Evolutionary conservation across 2,329 filamentous ascomycete species (phyloP).

Genomic region (Colletotrichum spinosum): DNA sequence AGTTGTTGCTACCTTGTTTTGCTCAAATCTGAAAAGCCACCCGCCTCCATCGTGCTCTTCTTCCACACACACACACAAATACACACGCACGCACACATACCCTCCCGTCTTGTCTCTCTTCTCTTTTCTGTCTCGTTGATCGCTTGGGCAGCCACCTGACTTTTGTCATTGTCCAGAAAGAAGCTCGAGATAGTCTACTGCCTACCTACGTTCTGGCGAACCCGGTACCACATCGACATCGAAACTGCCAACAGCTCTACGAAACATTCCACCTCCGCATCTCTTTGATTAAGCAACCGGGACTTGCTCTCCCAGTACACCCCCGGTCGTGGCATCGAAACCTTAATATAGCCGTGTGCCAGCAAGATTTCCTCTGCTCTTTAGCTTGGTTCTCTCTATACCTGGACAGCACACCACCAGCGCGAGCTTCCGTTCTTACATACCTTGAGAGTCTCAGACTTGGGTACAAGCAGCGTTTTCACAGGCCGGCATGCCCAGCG

Average conservation of each 20-base stretch:
- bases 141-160: no score
- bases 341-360: slow-evolving; percentile 27
- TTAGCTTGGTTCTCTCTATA: not conserved
- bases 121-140: slow-evolving; percentile 3
- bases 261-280: not conserved
- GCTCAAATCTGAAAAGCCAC: slow-evolving; percentile 34
- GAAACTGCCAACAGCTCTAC: no score
- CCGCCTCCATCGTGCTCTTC: slow-evolving; percentile 27
- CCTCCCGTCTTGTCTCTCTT: slow-evolving; percentile 4
- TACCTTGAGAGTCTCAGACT: not conserved
- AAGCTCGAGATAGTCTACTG: no score
- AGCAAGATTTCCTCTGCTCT: slow-evolving; percentile 6
- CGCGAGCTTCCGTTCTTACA: not conserved
- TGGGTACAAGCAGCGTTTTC: not conserved
- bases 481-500: slow-evolving; percentile 23
- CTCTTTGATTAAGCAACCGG: slow-evolving; percentile 13
- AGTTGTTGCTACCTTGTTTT: slow-evolving; percentile 14
- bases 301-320: slow-evolving; percentile 20
- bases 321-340: slow-evolving; percentile 26
- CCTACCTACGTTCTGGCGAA: no score
- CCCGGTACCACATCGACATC: no score
- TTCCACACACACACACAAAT: not conserved
- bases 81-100: no score
- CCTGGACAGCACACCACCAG: not conserved
- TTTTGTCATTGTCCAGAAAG: no score